Base-by-base conservation (phyloP, 2,329 filamentous ascomycete species). In the Aspergillus brunneoviolaceus region DNA sequence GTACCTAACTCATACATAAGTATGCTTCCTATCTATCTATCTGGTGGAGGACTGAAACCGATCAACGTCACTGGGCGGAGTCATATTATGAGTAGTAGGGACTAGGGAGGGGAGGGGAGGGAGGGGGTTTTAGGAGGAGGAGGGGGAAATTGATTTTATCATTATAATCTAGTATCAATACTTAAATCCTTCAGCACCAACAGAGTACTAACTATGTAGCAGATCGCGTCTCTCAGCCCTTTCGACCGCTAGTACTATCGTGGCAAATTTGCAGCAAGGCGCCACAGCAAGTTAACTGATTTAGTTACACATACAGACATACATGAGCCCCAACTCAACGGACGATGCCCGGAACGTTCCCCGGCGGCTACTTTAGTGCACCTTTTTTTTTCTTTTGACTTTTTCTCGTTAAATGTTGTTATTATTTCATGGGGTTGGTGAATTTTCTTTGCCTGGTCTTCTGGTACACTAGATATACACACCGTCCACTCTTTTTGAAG, bases 261-360 rank as follows among this genome's bases (percentile, higher is more conserved):
- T 55, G 53, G 53, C 53, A 42, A 55, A 55, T 55, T 55, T 55
- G 45, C 53, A 55, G 53, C 53, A 55, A 55, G 53, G 53, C 53
- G 45, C 53, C 49, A 45, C 53, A 49, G 53, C 47, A 48, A 45
- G 39, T 45, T 45, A 45, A 16, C 6, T 45, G 39, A n/a, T 16
- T 45, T 45, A 45, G 39, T 29, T 29, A 4, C 7, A 45, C 39
- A 45, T 45, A 19, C 39, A 19, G 39, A 47, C 53, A 55, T 49
- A 55, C 53, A 55, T 55, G 53, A 55, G 53, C 53, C 53, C 53
- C 53, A 55, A 55, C 53, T 47, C 53, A 55, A 55, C 53, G 45
- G 53, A 55, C 53, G 53, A 49, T 29, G 42, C 45, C 53, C 53
- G 53, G 53, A 55, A 55, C 53, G 53, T 55, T 55, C 53, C 53